These are phyloP conservation scores for Penicillium egyptiacum DNA, from an alignment of 495 filamentous ascomycete genomes.

Conservation along the genomic window DNA sequence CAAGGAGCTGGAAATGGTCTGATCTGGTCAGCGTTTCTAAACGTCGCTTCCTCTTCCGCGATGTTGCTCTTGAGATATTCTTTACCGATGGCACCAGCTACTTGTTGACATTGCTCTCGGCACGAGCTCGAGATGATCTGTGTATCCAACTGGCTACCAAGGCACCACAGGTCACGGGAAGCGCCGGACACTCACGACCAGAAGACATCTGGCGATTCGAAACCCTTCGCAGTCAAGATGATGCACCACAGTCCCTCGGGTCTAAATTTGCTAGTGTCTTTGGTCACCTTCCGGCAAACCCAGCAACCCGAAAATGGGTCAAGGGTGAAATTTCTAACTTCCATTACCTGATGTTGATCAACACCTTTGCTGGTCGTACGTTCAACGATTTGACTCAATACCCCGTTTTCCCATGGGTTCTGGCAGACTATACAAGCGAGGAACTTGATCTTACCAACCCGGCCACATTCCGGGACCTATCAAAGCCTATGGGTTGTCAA, in stretches of 20 bases:
- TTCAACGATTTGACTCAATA: conserved; percentile 99
- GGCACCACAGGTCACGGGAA: conserved; percentile 71
- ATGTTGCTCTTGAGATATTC: conserved; percentile 93
- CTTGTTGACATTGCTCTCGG: conserved; percentile 77
- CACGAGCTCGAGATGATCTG: conserved; percentile 71
- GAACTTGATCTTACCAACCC: conserved; percentile 85
- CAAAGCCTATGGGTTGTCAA: conserved; percentile 97
- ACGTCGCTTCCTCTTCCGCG: conserved; percentile 89
- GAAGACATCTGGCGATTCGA: conserved; percentile 88
- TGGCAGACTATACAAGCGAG: conserved; percentile 96
- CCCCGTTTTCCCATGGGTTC: conserved; percentile 95
- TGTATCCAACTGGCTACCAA: conserved; percentile 70
- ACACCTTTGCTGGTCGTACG: conserved; percentile 93
- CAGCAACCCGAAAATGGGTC: conserved; percentile 86
- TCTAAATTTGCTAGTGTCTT: conserved; percentile 96
- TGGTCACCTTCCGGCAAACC: conserved; percentile 67
- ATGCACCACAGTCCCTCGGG: conserved; percentile 77
- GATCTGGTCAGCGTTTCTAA: conserved; percentile 97
- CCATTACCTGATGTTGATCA: conserved; percentile 96
- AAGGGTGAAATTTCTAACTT: conserved; percentile 97
- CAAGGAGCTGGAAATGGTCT: conserved; percentile 88
- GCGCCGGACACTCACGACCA: conserved; percentile 49
- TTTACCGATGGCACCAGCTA: conserved; percentile 97
- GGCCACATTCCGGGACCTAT: conserved; percentile 82
- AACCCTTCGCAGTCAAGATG: conserved; percentile 76